Evolutionary conservation across 2,329 filamentous ascomycete genomes (phyloP), one percentile per base, ranked within the genome.

Genomic region (Colletotrichum simmondsii): DNA sequence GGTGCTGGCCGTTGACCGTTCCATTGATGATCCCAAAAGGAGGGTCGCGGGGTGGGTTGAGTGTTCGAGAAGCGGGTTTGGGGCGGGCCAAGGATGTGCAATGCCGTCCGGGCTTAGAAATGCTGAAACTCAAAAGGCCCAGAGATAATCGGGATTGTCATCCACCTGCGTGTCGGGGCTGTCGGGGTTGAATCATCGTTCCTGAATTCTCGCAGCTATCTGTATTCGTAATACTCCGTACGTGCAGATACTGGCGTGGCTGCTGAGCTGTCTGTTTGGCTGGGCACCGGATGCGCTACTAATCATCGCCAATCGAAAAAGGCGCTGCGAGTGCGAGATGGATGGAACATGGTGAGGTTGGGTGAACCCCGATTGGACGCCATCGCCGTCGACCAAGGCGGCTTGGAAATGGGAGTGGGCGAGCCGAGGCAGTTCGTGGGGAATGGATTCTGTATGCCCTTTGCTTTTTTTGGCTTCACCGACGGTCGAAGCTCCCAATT

Each of bases 401-500:
- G 37, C 37, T 16, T 42, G 2, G 37, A 42, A 19, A 42, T 42
- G 37, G 37, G 37, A 42, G 37, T 16, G 37, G 37, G 37, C 14
- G 37, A 42, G 60, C 60, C 60, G 60, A 63, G 60, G 60, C 60
- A 61, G 1, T 49, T 49, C 42, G 19, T 49, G 42, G 16, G 42
- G 26, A 35, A 52, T 16, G n/a, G 8, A 22, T 4, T 52, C 2
- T 46, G 11, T 46, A 5, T 14, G 11, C 7, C 12, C 14, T n/a
- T 24, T 32, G 19, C 28, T 52, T 24, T 11, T 52, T 63, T 24
- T n/a, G 42, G 42, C 60, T 63, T 63, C 42, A 63, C 60, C 60
- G 60, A 63, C 60, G 60, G 60, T 37, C 42, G 28, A 62, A 52
- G 19, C 60, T 52, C 60, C 60, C 28, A 16, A 63, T 63, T 46